A percentile compares a stretch with the other conserved stretches of the same genome.
These are phyloP conservation scores for Drechslera avenae DNA, from an alignment of 2,329 filamentous ascomycete genomes.

Conservation along the genomic window DNA sequence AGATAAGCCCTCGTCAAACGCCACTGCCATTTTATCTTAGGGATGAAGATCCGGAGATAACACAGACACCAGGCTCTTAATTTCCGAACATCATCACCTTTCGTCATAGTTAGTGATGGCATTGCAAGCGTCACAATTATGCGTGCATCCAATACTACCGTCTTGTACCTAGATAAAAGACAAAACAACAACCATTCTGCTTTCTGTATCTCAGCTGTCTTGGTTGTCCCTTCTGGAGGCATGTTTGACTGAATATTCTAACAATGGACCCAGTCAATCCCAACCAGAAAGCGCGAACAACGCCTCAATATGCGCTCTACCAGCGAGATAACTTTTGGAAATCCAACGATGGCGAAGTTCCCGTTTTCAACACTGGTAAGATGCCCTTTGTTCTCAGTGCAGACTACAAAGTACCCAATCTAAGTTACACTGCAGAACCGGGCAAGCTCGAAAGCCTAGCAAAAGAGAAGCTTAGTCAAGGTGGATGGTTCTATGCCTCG, in stretches of 20 bases:
- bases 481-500: constrained; percentile 65
- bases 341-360: constrained; percentile 56
- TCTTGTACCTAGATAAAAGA: background rate
- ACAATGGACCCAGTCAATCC: constrained; percentile 58
- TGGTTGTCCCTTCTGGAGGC: background rate
- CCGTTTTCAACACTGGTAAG: constrained; percentile 59
- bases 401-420: background rate
- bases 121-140: constrained; percentile 16
- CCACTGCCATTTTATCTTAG: background rate
- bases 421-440: constrained; percentile 51
- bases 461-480: constrained; percentile 60
- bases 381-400: background rate
- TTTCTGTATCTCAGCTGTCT: background rate
- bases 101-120: constrained; percentile 12
- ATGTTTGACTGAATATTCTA: background rate
- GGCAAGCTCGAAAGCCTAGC: constrained; percentile 64
- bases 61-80: constrained; percentile 5
- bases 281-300: constrained; percentile 56
- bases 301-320: constrained; percentile 61
- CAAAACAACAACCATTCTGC: background rate
- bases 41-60: constrained; percentile 9
- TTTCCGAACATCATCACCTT: constrained; percentile 10
- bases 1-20: no score
- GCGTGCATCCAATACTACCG: background rate
- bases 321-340: constrained; percentile 63